A percentile compares a stretch with the other conserved stretches of the same genome.
Evolutionary conservation across 2,329 filamentous ascomycete genomes (phyloP).

Genomic region (Hypoxylon sp.): DNA sequence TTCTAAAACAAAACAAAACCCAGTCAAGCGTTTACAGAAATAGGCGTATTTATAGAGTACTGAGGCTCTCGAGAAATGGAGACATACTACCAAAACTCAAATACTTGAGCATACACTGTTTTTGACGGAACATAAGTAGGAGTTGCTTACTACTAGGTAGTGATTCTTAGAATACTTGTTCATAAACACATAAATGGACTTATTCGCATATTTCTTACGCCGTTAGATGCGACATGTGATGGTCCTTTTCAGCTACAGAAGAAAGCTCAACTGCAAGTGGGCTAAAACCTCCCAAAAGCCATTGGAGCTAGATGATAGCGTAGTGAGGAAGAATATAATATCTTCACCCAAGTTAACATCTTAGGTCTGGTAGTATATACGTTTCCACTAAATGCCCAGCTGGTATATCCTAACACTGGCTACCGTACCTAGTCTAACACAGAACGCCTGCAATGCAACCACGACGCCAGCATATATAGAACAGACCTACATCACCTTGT

Average conservation of each 20-base stretch:
- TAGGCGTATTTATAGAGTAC: neutral
- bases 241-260: neutral
- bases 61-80: neutral
- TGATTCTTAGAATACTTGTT: too few species aligned
- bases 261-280: neutral
- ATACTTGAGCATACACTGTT: slow-evolving; percentile 1
- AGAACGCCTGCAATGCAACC: slow-evolving; percentile 46
- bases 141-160: neutral
- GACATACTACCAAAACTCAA: slow-evolving; percentile 4
- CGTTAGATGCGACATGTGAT: too few species aligned
- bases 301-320: too few species aligned
- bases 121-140: neutral
- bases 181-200: too few species aligned
- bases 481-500: slow-evolving; percentile 6
- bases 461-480: slow-evolving; percentile 34
- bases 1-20: slow-evolving; percentile 4
- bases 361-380: slow-evolving; percentile 4
- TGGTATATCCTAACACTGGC: slow-evolving; percentile 22
- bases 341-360: neutral
- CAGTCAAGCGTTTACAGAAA: neutral
- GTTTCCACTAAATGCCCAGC: slow-evolving; percentile 19
- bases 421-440: slow-evolving; percentile 32
- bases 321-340: neutral
- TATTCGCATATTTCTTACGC: too few species aligned
- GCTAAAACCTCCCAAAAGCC: neutral